phyloP scores from a whole-genome alignment of 2,329 filamentous ascomycete genomes.

The Camillea tinctor region DNA sequence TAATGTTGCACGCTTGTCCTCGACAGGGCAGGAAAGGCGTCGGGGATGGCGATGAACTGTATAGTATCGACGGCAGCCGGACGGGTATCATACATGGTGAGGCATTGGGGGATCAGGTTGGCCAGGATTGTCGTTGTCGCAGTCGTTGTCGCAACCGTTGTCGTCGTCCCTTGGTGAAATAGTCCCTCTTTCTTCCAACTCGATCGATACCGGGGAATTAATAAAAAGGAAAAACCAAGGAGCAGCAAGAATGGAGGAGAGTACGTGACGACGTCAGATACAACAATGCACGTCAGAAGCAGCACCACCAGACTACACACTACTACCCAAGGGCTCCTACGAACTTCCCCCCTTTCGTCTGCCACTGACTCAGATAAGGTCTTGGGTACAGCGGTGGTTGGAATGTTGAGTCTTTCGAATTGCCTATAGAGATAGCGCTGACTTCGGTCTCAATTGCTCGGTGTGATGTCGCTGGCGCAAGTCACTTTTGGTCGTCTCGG shows the following conservation, averaged over 20 bases:
- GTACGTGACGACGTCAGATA: constrained; percentile 16
- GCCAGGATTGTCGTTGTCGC: neutral
- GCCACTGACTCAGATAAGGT: constrained; percentile 10
- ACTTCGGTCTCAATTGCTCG: constrained; percentile 4
- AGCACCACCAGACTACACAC: too few species aligned
- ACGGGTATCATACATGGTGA: constrained; percentile 34
- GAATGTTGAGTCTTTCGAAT: constrained; percentile 20
- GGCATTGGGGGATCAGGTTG: constrained; percentile 23
- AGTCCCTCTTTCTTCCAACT: neutral
- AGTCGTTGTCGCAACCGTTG: too few species aligned
- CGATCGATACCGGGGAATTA: neutral
- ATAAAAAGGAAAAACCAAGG: constrained; percentile 1
- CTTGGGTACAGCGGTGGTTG: constrained; percentile 13
- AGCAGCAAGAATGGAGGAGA: constrained; percentile 7
- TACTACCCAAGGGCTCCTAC: constrained; percentile 16
- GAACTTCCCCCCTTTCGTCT: constrained; percentile 13
- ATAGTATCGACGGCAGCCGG: constrained; percentile 22
- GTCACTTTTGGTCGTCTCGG: constrained; percentile 6
- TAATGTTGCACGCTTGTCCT: constrained; percentile 26
- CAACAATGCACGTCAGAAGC: constrained; percentile 5
- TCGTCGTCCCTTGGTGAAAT: neutral
- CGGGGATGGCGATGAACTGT: constrained; percentile 22
- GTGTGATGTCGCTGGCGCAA: constrained; percentile 16
- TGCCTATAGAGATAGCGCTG: constrained; percentile 1
- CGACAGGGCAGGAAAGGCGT: constrained; percentile 27